Percentiles rank a stretch among this genome's conserved stretches.
These are phyloP conservation scores for Apiospora kogelbergensis DNA, from an alignment of 2,329 filamentous ascomycete species.

Conservation along the genomic window DNA sequence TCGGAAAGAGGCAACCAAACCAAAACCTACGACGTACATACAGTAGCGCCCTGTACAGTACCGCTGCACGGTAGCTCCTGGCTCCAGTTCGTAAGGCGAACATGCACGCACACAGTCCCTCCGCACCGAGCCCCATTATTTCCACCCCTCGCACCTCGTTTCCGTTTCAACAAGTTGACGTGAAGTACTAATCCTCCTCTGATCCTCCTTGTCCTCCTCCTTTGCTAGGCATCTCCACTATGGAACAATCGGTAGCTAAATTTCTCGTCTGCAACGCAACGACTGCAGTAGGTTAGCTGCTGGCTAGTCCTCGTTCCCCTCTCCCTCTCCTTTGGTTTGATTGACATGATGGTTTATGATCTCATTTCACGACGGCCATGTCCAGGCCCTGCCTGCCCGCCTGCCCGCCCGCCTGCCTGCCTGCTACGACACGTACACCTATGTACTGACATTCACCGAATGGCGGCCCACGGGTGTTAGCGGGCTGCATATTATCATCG, in stretches of 20 bases:
- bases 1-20: neutral
- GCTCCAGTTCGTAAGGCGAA: neutral
- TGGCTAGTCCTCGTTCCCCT: neutral
- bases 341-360: neutral
- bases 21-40: neutral
- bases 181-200: too few species aligned
- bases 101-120: neutral
- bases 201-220: too few species aligned
- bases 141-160: constrained; percentile 3
- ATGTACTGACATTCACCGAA: neutral
- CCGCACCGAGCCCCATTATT: neutral
- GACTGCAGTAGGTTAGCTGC: neutral
- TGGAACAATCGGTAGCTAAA: neutral
- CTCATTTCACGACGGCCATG: neutral
- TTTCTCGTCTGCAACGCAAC: neutral
- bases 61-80: too few species aligned
- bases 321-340: neutral
- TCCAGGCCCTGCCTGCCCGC: neutral
- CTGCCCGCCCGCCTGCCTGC: too few species aligned
- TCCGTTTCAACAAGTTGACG: neutral
- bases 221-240: constrained; percentile 1
- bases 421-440: neutral
- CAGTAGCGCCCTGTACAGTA: too few species aligned
- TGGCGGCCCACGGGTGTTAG: neutral
- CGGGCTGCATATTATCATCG: constrained; percentile 7